These are phyloP conservation scores for Colletotrichum liriopes DNA, from an alignment of 2,329 filamentous ascomycete species.

Conservation along the genomic window DNA sequence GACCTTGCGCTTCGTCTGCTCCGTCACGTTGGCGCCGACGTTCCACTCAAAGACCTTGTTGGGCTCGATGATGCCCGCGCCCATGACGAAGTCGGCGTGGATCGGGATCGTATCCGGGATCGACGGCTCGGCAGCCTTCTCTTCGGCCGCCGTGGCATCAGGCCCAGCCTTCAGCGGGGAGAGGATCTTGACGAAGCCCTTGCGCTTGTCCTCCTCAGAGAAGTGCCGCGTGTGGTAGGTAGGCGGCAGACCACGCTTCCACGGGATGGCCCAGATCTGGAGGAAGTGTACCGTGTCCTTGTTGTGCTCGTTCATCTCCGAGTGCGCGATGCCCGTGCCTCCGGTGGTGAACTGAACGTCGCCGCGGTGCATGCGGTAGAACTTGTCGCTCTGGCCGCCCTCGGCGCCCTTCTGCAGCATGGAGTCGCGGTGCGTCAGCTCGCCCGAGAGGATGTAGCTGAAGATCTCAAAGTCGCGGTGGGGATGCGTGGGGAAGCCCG, in stretches of 20 bases:
- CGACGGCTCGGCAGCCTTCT: constrained; percentile 74
- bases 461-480: constrained; percentile 94
- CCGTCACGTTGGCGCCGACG: constrained; percentile 72
- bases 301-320: constrained; percentile 84
- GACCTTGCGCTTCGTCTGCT: constrained; percentile 76
- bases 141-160: constrained; percentile 73
- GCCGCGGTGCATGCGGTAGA: constrained; percentile 80
- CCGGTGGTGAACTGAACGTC: constrained; percentile 93
- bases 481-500: constrained; percentile 87
- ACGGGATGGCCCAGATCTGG: constrained; percentile 90
- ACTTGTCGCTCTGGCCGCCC: constrained; percentile 72
- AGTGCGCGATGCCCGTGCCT: constrained; percentile 86
- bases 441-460: constrained; percentile 87
- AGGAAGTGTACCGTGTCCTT: constrained; percentile 84
- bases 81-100: constrained; percentile 89
- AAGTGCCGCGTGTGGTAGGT: constrained; percentile 84
- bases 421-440: constrained; percentile 89
- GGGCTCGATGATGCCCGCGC: constrained; percentile 80
- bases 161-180: constrained; percentile 80
- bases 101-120: constrained; percentile 82
- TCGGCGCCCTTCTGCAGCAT: constrained; percentile 82
- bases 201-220: constrained; percentile 79
- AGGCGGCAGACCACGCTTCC: constrained; percentile 80
- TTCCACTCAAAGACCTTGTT: constrained; percentile 79
- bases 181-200: constrained; percentile 81